Evolutionary conservation across 768 basidiomycete genomes (phyloP).

Genomic region (Russula sp.): DNA sequence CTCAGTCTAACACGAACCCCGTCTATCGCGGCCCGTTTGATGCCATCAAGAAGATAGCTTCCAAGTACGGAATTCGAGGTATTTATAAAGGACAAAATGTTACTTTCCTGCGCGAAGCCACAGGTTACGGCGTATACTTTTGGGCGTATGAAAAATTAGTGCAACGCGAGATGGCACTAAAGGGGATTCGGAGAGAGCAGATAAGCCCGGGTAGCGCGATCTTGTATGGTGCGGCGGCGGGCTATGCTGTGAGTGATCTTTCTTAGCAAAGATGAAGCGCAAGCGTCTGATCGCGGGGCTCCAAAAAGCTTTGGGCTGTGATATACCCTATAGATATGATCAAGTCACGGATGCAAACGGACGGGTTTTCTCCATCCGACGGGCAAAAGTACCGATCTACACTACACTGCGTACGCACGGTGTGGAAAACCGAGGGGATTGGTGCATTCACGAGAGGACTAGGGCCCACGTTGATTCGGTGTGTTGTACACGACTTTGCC

Average conservation of each 20-base stretch:
- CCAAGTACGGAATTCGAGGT: constrained; percentile 67
- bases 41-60: constrained; percentile 79
- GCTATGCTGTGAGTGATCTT: constrained; percentile 58
- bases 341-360: constrained; percentile 94
- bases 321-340: constrained; percentile 97
- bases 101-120: constrained; percentile 76
- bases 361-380: constrained; percentile 67
- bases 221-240: constrained; percentile 85
- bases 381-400: constrained; percentile 80
- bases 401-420: constrained; percentile 72
- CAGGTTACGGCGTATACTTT: constrained; percentile 86
- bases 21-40: constrained; percentile 80
- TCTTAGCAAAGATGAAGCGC: constrained; percentile 12
- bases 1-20: constrained; percentile 72
- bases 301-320: constrained; percentile 68
- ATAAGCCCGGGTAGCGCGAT: constrained; percentile 72
- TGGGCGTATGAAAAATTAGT: constrained; percentile 88
- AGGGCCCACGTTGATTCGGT: constrained; percentile 87
- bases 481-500: constrained; percentile 25
- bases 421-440: constrained; percentile 78
- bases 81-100: constrained; percentile 91
- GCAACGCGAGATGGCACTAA: constrained; percentile 73
- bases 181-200: constrained; percentile 65
- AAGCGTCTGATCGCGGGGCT: constrained; percentile 15
- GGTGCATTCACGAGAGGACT: constrained; percentile 89